phyloP scores from a whole-genome alignment of 306 rosid genomes.

The Hippophae rhamnoides region DNA sequence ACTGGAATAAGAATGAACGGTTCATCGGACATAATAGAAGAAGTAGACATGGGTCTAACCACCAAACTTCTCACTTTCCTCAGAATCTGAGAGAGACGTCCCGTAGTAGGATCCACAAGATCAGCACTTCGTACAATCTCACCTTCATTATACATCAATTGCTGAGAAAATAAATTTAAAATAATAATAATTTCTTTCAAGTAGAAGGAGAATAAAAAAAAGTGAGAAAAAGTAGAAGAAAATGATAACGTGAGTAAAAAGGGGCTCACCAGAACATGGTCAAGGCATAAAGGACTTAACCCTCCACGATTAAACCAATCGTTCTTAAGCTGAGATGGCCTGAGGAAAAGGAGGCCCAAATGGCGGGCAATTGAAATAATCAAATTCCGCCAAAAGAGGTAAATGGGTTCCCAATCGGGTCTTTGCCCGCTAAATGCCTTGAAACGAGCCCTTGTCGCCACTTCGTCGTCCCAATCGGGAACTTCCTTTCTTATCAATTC shows the following conservation, averaged over 20 bases:
- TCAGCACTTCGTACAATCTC: constrained; percentile 42
- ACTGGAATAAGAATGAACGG: constrained; percentile 32
- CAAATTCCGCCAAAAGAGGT: constrained; percentile 62
- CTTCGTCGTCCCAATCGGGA: constrained; percentile 65
- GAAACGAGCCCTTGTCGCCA: constrained; percentile 50
- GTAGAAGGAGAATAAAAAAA: too few relatives aligned
- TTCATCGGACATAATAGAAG: constrained; percentile 31
- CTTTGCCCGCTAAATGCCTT: constrained; percentile 86
- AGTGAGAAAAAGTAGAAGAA: too few relatives aligned
- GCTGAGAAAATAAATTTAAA: constrained; percentile 25
- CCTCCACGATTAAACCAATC: constrained; percentile 77
- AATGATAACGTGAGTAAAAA: too few relatives aligned
- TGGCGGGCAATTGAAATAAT: constrained; percentile 50
- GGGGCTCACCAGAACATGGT: constrained; percentile 57
- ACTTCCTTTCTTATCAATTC: constrained; percentile 52
- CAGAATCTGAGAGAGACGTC: constrained; percentile 42
- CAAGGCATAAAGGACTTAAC: constrained; percentile 69
- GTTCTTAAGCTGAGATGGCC: constrained; percentile 50
- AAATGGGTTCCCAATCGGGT: constrained; percentile 62
- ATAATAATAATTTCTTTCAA: too few relatives aligned
- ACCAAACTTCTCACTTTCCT: constrained; percentile 35
- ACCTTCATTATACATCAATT: constrained; percentile 64
- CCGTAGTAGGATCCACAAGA: constrained; percentile 47
- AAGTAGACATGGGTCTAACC: constrained; percentile 19
- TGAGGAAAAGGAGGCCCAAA: constrained; percentile 38